phyloP scores from a whole-genome alignment of 1,139 yeast species.

The Yueomyces sp. region DNA sequence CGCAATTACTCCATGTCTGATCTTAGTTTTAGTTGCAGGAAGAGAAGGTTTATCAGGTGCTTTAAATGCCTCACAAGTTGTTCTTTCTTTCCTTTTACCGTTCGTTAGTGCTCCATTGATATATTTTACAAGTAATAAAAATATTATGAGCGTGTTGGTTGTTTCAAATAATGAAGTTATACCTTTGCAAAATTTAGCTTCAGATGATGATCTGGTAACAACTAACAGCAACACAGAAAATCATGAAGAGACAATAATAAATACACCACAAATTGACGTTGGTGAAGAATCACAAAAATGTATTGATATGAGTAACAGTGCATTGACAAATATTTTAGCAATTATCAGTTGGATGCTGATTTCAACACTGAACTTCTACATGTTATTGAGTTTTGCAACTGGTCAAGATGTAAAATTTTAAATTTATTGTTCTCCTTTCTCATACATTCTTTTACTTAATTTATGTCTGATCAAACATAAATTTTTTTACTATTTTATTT shows the following conservation, averaged over 20 bases:
- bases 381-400: slow-evolving; percentile 55
- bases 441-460: background rate
- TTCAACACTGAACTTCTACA: slow-evolving; percentile 61
- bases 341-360: slow-evolving; percentile 62
- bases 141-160: slow-evolving; percentile 40
- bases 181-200: slow-evolving; percentile 8
- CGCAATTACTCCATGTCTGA: slow-evolving; percentile 60
- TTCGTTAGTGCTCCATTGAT: slow-evolving; percentile 66
- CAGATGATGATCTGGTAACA: background rate
- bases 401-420: slow-evolving; percentile 55
- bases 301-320: slow-evolving; percentile 61
- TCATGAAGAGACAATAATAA: no score
- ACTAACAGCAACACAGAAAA: background rate
- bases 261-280: background rate
- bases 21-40: slow-evolving; percentile 52
- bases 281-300: background rate
- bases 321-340: slow-evolving; percentile 42
- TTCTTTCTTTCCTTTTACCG: slow-evolving; percentile 56
- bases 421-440: background rate
- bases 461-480: no score
- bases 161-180: slow-evolving; percentile 7
- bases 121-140: slow-evolving; percentile 50
- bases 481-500: no score
- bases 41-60: slow-evolving; percentile 58
- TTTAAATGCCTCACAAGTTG: slow-evolving; percentile 64